Conservation (phyloP, 1,284 basidiomycete genomes). For the Trametes sp. region DNA sequence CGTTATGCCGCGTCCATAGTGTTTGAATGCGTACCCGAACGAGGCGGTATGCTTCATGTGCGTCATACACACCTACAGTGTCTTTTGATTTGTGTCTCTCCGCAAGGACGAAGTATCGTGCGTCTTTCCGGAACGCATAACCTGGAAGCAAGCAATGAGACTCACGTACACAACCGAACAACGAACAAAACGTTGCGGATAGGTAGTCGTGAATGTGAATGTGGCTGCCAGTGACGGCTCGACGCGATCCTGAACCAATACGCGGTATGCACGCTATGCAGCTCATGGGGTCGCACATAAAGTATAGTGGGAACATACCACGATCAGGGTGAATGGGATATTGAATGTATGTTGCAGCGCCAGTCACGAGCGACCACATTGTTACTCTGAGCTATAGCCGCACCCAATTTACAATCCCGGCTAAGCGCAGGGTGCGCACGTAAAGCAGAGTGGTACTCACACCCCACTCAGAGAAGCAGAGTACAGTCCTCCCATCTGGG, state of each 20-base stretch:
- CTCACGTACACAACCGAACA: too few relatives aligned
- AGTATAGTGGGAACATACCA: constrained; percentile 51
- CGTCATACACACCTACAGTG: constrained; percentile 84
- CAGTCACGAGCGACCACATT: constrained; percentile 79
- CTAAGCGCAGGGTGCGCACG: background rate
- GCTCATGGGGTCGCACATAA: too few relatives aligned
- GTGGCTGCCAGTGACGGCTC: too few relatives aligned
- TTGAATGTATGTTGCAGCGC: constrained; percentile 77
- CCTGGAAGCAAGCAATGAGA: constrained; percentile 57
- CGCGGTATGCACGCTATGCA: too few relatives aligned
- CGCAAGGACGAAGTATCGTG: constrained; percentile 80
- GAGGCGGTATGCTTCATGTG: constrained; percentile 70
- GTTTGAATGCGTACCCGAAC: constrained; percentile 64
- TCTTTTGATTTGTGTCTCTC: constrained; percentile 90
- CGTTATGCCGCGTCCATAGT: background rate
- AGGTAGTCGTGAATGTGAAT: too few relatives aligned
- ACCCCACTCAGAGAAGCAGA: constrained; percentile 91
- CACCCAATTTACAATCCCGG: background rate
- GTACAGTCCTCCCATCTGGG: constrained; percentile 76
- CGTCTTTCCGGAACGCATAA: constrained; percentile 81
- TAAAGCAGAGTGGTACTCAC: constrained; percentile 56
- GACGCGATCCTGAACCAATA: too few relatives aligned
- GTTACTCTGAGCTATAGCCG: constrained; percentile 73
- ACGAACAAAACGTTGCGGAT: too few relatives aligned
- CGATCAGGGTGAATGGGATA: constrained; percentile 79